Evolutionary conservation across 1,139 yeast species (phyloP), one percentile per base, ranked within the genome.

Genomic region (Ashbya aceris): DNA sequence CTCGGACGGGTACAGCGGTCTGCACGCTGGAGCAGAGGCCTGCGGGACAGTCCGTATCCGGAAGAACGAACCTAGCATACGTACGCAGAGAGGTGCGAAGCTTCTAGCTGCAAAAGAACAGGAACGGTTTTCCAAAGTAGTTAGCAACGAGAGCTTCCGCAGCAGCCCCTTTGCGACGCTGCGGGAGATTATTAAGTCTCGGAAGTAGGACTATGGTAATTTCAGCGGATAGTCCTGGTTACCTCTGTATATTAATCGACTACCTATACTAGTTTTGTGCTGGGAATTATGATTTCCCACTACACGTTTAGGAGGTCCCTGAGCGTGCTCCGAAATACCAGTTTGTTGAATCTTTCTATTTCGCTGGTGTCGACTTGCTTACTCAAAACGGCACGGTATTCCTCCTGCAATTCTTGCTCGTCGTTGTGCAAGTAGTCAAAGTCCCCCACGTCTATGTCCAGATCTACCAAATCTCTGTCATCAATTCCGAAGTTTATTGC

Each of bases 21-120:
- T 29, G 11, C 31, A 11, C 11, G 57, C 46, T 40, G 53, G 59
- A 40, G 54, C 49, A 27, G 49, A 62, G 2, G 52, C 46, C 30
- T 41, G 53, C 2, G 56, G 55, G 4, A 48, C 47, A 10, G 42
- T 53, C 23, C 61, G 55, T 31, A 54, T 59, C 32, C 64, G 67
- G 34, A 64, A 62, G 45, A 79, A 80, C 55, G 62, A 66, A 41
- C 91, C 91, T 7, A 81, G 77, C 51, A 77, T 83, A 9, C 74
- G 74, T 45, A 70, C 67, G 28, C 69, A 69, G 42, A 68, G 69
- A 23, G 89, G 89, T 17, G 77, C 75, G 37, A 70, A 69, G 49
- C 61, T 65, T 31, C 69, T 82, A 17, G 71, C 78, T 51, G 64
- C 63, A 36, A 64, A 67, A 36, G 93, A 82, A 53, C 69, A 72